Evolutionary conservation across 2,329 filamentous ascomycete species (phyloP).

Genomic region (Orbilia quercus): DNA sequence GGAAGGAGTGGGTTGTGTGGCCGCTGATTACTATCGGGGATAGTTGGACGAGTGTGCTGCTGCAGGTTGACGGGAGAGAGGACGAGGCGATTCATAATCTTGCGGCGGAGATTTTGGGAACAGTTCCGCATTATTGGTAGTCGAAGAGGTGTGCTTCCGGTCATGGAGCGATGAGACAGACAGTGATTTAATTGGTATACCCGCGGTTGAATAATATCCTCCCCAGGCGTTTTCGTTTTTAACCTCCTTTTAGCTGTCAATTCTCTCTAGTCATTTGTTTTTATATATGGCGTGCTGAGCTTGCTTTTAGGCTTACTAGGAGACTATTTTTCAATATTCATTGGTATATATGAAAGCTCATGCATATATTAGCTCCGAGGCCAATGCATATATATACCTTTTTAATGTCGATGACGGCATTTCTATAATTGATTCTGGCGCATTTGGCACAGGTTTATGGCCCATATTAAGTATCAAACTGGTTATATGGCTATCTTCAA

Average conservation of each 20-base stretch:
- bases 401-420: too few relatives aligned
- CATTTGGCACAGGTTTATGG: neutral
- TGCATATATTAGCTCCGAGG: too few relatives aligned
- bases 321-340: neutral
- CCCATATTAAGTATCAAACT: too few relatives aligned
- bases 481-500: too few relatives aligned
- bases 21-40: conserved; percentile 55
- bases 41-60: conserved; percentile 52
- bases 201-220: too few relatives aligned
- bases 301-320: neutral
- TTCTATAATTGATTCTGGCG: too few relatives aligned
- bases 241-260: neutral
- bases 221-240: too few relatives aligned
- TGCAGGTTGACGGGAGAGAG: conserved; percentile 43
- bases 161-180: too few relatives aligned
- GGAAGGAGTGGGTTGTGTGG: conserved; percentile 55
- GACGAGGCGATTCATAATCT: conserved; percentile 37
- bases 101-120: conserved; percentile 34
- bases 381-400: too few relatives aligned
- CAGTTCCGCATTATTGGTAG: conserved; percentile 8
- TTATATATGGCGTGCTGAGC: neutral
- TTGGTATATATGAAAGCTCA: too few relatives aligned
- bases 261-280: neutral
- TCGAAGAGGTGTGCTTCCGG: too few relatives aligned
- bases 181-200: too few relatives aligned